These are phyloP conservation scores for Ogataea methanolica DNA, from an alignment of 805 yeast species.

Conservation along the genomic window DNA sequence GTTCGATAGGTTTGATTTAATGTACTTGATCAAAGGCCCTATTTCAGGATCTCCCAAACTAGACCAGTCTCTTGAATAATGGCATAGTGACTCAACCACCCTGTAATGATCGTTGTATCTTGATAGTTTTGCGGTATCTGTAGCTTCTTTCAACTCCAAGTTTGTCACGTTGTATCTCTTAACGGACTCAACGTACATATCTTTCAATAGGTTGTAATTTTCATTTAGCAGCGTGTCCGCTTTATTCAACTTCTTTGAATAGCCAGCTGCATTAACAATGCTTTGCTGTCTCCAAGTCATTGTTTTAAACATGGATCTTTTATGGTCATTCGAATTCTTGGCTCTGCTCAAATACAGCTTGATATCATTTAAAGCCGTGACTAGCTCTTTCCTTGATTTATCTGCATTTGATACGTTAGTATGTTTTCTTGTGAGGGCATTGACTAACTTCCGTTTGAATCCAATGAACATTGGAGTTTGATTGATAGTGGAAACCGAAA, in stretches of 20 bases:
- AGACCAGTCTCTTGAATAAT: constrained; percentile 78
- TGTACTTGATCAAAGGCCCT: constrained; percentile 48
- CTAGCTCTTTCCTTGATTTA: constrained; percentile 23
- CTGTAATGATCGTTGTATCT: constrained; percentile 31
- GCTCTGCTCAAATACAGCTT: constrained; percentile 37
- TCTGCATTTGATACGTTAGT: constrained; percentile 4
- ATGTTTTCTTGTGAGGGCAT: not conserved
- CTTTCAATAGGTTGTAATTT: constrained; percentile 46
- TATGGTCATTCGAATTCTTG: constrained; percentile 40
- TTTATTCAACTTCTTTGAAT: constrained; percentile 44
- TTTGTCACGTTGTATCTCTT: constrained; percentile 32
- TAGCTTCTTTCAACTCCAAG: constrained; percentile 39
- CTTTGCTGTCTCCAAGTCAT: constrained; percentile 56
- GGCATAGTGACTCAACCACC: constrained; percentile 69
- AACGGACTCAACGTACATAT: constrained; percentile 38
- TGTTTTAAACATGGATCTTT: constrained; percentile 38
- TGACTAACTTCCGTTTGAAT: constrained; percentile 8
- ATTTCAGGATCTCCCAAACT: constrained; percentile 42
- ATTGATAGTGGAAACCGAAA: constrained; percentile 28
- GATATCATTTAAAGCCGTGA: constrained; percentile 43
- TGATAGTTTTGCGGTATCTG: constrained; percentile 10
- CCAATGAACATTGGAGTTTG: constrained; percentile 21
- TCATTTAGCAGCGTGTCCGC: constrained; percentile 43
- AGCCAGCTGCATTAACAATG: constrained; percentile 47
- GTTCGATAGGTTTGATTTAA: constrained; percentile 37